Conservation (phyloP, 176 grass and related monocot genomes). For the Zizania latifolia region DNA sequence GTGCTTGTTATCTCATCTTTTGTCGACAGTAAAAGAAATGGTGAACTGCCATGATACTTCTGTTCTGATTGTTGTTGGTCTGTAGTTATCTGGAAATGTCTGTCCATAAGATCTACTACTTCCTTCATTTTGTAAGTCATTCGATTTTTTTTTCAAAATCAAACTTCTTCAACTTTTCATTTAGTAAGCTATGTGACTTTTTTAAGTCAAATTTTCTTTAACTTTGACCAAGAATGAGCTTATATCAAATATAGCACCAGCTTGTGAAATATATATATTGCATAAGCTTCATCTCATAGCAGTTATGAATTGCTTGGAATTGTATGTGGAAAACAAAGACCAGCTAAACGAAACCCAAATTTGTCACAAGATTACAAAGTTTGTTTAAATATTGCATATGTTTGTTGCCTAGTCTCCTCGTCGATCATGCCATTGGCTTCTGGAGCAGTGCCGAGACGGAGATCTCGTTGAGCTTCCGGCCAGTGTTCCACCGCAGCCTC, state of each 20-base stretch:
- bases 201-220: too few relatives aligned
- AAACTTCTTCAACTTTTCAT: too few relatives aligned
- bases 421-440: constrained; percentile 32
- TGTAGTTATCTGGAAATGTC: too few relatives aligned
- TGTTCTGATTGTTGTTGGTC: too few relatives aligned
- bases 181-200: too few relatives aligned
- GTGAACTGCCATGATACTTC: not conserved
- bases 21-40: not conserved
- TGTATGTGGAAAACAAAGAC: not conserved
- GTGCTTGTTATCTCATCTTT: not conserved
- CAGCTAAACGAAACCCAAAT: not conserved
- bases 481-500: constrained; percentile 33
- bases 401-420: not conserved
- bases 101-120: too few relatives aligned
- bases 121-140: too few relatives aligned
- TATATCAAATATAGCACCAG: too few relatives aligned
- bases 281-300: constrained; percentile 28
- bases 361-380: not conserved
- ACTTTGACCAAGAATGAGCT: too few relatives aligned
- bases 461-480: constrained; percentile 42
- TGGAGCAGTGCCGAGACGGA: constrained; percentile 54
- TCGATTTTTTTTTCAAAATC: too few relatives aligned
- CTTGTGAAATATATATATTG: too few relatives aligned
- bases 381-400: not conserved
- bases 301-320: constrained; percentile 35